These are phyloP conservation scores for Anisodus tanguticus DNA, from an alignment of 257 asterid species.

Conservation along the genomic window DNA sequence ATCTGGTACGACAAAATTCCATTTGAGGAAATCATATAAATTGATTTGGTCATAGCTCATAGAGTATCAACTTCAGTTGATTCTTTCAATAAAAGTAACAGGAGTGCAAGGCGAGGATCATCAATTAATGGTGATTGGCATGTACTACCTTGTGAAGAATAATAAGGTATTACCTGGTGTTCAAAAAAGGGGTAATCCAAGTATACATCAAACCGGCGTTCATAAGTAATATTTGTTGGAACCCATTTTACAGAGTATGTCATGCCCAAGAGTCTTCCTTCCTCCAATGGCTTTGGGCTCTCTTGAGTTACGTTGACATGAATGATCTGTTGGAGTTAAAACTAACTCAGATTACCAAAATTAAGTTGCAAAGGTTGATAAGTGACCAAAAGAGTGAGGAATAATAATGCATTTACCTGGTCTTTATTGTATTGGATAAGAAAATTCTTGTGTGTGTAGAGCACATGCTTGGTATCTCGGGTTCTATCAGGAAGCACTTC, in stretches of 20 bases:
- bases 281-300: constrained; percentile 59
- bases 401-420: constrained; percentile 49
- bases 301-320: constrained; percentile 78
- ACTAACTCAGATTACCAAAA: not conserved
- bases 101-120: not conserved
- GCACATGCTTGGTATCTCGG: constrained; percentile 59
- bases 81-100: constrained; percentile 3
- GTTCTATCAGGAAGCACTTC: constrained; percentile 64
- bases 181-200: constrained; percentile 84
- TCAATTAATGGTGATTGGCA: not conserved
- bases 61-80: not conserved
- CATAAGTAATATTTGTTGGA: constrained; percentile 61
- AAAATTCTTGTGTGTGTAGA: constrained; percentile 68
- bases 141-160: constrained; percentile 20
- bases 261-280: constrained; percentile 65
- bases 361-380: constrained; percentile 18
- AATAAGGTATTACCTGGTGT: constrained; percentile 54
- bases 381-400: not conserved
- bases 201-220: constrained; percentile 79
- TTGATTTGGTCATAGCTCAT: constrained; percentile 13
- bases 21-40: constrained; percentile 4
- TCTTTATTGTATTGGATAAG: constrained; percentile 65
- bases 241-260: constrained; percentile 82
- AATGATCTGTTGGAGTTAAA: constrained; percentile 52
- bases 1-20: not conserved